phyloP scores from a whole-genome alignment of 2,329 filamentous ascomycete species.

The Aspergillus udagawae region DNA sequence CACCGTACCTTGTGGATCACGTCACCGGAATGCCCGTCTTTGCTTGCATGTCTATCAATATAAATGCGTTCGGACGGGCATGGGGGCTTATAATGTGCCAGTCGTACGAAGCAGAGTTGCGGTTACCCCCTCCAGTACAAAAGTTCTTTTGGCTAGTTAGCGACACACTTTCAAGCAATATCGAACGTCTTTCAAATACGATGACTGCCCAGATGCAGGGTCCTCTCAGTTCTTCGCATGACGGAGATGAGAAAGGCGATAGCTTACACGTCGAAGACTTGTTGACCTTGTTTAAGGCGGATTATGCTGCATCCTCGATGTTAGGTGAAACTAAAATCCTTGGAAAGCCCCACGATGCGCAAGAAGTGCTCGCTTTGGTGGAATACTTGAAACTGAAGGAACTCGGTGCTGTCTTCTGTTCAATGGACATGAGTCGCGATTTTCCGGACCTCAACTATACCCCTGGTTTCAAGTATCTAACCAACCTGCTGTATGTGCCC shows the following conservation, averaged over 20 bases:
- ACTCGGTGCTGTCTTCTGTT: conserved; percentile 70
- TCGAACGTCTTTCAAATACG: conserved; percentile 81
- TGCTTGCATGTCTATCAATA: conserved; percentile 92
- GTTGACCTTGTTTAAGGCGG: conserved; percentile 77
- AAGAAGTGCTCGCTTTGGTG: conserved; percentile 77
- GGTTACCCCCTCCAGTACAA: conserved; percentile 85
- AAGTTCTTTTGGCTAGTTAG: conserved; percentile 89
- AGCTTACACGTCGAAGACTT: conserved; percentile 84
- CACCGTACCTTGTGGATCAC: conserved; percentile 87
- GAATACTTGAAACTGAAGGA: conserved; percentile 77
- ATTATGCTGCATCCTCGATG: conserved; percentile 81
- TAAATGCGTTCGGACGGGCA: conserved; percentile 77
- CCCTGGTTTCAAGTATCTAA: conserved; percentile 73
- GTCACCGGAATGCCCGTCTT: conserved; percentile 82
- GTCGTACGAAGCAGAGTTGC: conserved; percentile 79
- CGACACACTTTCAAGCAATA: conserved; percentile 80
- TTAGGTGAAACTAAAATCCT: conserved; percentile 84
- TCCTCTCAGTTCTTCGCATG: conserved; percentile 83
- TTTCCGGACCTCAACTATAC: conserved; percentile 78
- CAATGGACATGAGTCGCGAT: conserved; percentile 69
- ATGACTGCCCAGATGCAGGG: conserved; percentile 80
- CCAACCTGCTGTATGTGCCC: conserved; percentile 77
- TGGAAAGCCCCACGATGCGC: conserved; percentile 68
- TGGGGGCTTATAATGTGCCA: conserved; percentile 90
- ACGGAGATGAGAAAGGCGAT: conserved; percentile 84